phyloP scores from a whole-genome alignment of 116 monocot genomes.

The Zostera marina region DNA sequence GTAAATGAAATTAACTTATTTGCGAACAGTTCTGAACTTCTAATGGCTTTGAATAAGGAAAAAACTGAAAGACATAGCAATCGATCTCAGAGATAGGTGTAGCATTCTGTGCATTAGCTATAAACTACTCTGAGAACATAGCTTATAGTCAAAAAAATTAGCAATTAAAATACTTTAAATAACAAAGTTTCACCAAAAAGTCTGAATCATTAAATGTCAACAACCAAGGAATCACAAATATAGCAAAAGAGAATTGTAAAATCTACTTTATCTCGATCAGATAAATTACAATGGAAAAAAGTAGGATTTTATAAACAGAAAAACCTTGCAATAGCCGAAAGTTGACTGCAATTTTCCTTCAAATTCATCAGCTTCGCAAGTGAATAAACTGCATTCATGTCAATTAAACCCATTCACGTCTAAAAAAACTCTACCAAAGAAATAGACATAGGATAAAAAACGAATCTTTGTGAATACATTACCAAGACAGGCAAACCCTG shows the following conservation, averaged over 20 bases:
- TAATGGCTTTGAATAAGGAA: no score
- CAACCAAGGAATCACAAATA: background rate
- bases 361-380: constrained; percentile 98
- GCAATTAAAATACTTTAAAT: background rate
- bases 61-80: no score
- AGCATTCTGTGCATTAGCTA: no score
- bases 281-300: background rate
- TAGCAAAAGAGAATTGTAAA: background rate
- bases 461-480: constrained; percentile 3
- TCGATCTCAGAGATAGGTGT: no score
- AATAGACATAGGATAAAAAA: background rate
- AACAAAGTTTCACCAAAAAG: background rate
- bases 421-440: background rate
- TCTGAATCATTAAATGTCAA: background rate
- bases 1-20: no score
- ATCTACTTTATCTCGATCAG: background rate
- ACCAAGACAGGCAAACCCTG: constrained; percentile 95
- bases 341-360: constrained; percentile 45
- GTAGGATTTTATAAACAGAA: background rate
- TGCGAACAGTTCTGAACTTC: no score
- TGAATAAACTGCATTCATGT: constrained; percentile 45
- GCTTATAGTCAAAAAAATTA: no score
- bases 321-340: constrained; percentile 85
- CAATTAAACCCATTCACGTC: background rate
- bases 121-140: no score